Conservation (phyloP, 192 early-diverging fungal species). For the Chytriomyces sp. region DNA sequence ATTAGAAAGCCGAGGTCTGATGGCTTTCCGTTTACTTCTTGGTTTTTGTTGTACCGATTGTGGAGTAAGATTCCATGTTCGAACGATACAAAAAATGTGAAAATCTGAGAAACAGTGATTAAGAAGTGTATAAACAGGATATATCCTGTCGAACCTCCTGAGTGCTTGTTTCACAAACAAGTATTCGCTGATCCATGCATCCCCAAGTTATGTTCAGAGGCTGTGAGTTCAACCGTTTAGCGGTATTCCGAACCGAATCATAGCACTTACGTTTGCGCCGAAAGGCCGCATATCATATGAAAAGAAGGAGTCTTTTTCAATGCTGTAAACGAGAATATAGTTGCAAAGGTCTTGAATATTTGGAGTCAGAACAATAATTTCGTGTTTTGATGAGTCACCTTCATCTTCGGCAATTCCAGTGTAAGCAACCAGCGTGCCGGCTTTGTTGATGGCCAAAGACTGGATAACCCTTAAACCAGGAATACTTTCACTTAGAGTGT, state of each 20-base stretch:
- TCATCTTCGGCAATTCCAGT: slow-evolving; percentile 25
- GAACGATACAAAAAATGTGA: slow-evolving; percentile 49
- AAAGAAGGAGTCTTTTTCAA: slow-evolving; percentile 37
- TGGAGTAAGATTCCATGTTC: slow-evolving; percentile 43
- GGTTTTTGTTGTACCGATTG: slow-evolving; percentile 21
- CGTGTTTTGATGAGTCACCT: neutral
- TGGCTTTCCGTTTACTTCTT: too few relatives aligned
- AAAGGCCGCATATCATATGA: slow-evolving; percentile 25
- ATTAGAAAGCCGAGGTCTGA: slow-evolving; percentile 26
- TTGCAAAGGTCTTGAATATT: slow-evolving; percentile 21
- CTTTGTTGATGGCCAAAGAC: slow-evolving; percentile 18
- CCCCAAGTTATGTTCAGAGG: slow-evolving; percentile 40
- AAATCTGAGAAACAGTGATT: slow-evolving; percentile 36
- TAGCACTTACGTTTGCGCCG: slow-evolving; percentile 24
- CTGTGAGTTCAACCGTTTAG: slow-evolving; percentile 1
- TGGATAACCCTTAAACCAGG: slow-evolving; percentile 17
- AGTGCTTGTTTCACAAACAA: slow-evolving; percentile 39
- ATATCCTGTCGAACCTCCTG: slow-evolving; percentile 4
- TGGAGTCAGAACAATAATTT: neutral
- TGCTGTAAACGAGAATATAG: slow-evolving; percentile 24
- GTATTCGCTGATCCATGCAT: slow-evolving; percentile 41
- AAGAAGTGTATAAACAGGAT: neutral
- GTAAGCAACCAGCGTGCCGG: slow-evolving; percentile 15
- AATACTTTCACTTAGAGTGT: slow-evolving; percentile 11
- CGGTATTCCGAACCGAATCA: neutral